Evolutionary conservation across 1,284 basidiomycete genomes (phyloP), one percentile per base, ranked within the genome.

Genomic region (Ceratobasidium papillatum): DNA sequence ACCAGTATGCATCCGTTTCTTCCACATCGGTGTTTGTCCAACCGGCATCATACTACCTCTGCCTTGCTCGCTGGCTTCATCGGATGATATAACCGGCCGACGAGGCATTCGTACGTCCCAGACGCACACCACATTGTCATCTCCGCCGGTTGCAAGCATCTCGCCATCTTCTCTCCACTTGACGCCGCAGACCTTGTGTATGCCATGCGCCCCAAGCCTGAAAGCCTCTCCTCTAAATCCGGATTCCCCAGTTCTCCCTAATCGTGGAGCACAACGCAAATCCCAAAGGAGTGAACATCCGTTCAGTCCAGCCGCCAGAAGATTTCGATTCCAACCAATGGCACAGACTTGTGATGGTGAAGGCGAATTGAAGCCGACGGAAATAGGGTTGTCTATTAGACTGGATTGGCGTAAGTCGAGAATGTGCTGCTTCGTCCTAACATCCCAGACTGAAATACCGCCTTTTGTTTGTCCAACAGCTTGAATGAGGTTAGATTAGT

Each of bases 41-140:
- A 94, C 91, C 1, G 93, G 90, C 84, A 0, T 12, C 87, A 86
- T 41, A 87, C 85, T 38, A 45, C 12, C 17, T 36, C 66, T 41
- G 17, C 14, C 47, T 32, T 45, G 45, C 51, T 34, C 62, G 19
- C 19, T 14, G 2, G 30, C 7, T 12, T 36, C 30, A 11, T 36
- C 38, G 41, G 66, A 71, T 5, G 54, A 56, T 27, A 1, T 83
- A 27, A 62, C 45, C 9, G 69, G 69, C 22, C 58, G 19, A 43
- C 47, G 58, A 14, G 81, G 81, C 0, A 94, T 83, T 41, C 94
- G 86, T 0, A 91, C 91, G 79, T 98, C 96, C 96, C 96, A 98
- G 69, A 97, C 92, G 81, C 98, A 97, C 74, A 98, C 95, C 17
- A 97, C 93, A 78, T 98, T 98, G 82, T 98, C 96, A 81, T 98